Conservation (phyloP, 2,329 filamentous ascomycete genomes). For the Pseudohalonectria lignicola region DNA sequence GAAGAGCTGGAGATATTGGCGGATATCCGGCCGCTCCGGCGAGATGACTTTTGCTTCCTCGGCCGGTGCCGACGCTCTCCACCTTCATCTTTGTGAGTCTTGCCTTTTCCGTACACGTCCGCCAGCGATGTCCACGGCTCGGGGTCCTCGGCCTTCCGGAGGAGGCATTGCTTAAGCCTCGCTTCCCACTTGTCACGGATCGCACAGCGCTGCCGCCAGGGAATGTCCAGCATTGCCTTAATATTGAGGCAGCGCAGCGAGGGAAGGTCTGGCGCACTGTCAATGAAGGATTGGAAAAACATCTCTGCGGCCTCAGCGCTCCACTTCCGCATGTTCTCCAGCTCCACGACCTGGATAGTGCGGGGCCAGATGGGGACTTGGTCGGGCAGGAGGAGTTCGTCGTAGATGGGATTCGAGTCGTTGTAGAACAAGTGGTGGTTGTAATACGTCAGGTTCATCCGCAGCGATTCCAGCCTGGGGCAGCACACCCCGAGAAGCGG, state of each 20-base stretch:
- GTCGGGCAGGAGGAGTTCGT: slow-evolving; percentile 48
- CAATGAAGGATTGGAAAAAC: slow-evolving; percentile 69
- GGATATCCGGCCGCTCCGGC: slow-evolving; percentile 25
- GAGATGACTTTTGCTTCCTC: slow-evolving; percentile 12
- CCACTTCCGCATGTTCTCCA: slow-evolving; percentile 71
- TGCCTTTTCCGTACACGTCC: no score
- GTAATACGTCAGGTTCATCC: slow-evolving; percentile 71
- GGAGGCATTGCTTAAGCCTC: slow-evolving; percentile 58
- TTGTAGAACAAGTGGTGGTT: slow-evolving; percentile 55
- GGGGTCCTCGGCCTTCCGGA: slow-evolving; percentile 24
- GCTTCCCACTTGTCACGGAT: slow-evolving; percentile 69
- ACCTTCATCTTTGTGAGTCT: no score
- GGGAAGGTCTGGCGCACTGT: slow-evolving; percentile 54
- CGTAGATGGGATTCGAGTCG: slow-evolving; percentile 67
- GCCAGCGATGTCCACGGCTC: slow-evolving; percentile 10
- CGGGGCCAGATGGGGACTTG: slow-evolving; percentile 72
- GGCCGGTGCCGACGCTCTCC: slow-evolving; percentile 2
- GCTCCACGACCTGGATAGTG: slow-evolving; percentile 58
- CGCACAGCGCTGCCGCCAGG: slow-evolving; percentile 73
- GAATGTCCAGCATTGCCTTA: slow-evolving; percentile 66
- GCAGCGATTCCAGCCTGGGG: slow-evolving; percentile 57
- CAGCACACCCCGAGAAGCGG: slow-evolving; percentile 54
- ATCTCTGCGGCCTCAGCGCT: slow-evolving; percentile 56
- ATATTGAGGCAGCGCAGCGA: slow-evolving; percentile 61
- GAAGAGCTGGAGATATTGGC: slow-evolving; percentile 11